Percentiles rank a stretch among this genome's conserved stretches.
Conservation (phyloP, 169 alveolate genomes). For the Plasmodium falciparum region DNA sequence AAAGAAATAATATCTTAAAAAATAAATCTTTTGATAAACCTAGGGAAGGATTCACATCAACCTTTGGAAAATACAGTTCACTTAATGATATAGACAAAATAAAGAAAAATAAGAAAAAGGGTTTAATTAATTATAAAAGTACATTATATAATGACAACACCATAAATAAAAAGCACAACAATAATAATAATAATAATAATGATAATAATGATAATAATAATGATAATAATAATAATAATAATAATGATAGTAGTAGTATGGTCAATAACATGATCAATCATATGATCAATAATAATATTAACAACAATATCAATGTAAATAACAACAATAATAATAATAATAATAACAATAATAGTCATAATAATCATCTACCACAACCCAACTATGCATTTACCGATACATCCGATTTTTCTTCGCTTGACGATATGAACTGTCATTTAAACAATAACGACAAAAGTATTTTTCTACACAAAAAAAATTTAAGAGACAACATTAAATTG, state of each 20-base stretch:
- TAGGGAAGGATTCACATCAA: neutral
- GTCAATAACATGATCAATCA: neutral
- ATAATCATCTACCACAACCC: conserved; percentile 2
- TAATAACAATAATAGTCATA: neutral
- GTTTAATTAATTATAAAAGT: conserved; percentile 15
- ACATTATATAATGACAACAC: neutral
- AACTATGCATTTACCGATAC: conserved; percentile 59
- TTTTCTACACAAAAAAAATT: conserved; percentile 7
- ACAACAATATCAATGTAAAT: neutral
- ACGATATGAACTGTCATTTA: conserved; percentile 58
- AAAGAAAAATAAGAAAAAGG: conserved; percentile 42
- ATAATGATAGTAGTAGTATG: neutral
- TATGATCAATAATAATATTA: neutral
- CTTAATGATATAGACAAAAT: conserved; percentile 29
- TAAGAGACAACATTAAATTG: conserved; percentile 1
- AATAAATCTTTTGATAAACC: neutral
- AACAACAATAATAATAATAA: neutral
- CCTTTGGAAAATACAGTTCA: conserved; percentile 15
- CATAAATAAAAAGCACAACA: neutral
- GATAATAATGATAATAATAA: neutral
- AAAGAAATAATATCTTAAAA: neutral
- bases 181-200: neutral
- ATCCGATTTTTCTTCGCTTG: conserved; percentile 69
- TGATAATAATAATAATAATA: neutral
- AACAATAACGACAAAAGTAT: conserved; percentile 32